phyloP scores from a whole-genome alignment of 176 grass and related monocot genomes.

The Themeda triandra region DNA sequence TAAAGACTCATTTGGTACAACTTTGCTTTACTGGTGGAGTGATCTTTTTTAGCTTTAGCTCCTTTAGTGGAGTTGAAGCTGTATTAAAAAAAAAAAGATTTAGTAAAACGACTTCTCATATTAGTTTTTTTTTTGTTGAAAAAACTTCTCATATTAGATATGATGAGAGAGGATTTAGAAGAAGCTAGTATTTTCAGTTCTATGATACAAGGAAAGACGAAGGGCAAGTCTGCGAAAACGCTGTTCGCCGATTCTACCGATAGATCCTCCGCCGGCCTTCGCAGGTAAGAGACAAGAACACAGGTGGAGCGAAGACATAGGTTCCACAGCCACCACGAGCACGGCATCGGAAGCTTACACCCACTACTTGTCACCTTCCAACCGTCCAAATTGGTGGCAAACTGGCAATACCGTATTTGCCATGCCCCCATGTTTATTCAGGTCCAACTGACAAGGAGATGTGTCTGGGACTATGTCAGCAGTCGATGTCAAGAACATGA shows the following conservation, averaged over 20 bases:
- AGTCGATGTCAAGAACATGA: background rate
- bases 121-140: too few species aligned
- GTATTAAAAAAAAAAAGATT: background rate
- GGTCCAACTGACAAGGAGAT: background rate
- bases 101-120: background rate
- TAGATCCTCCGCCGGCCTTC: slow-evolving; percentile 15
- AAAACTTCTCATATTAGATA: too few species aligned
- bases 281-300: slow-evolving; percentile 6
- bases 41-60: background rate
- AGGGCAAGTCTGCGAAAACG: background rate
- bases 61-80: too few species aligned
- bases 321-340: background rate
- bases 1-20: background rate
- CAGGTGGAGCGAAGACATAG: background rate
- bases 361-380: background rate
- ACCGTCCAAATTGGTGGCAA: slow-evolving; percentile 40
- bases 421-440: background rate
- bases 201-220: background rate
- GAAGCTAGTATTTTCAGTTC: too few species aligned
- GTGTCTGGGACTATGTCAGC: too few species aligned
- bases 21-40: background rate
- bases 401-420: background rate
- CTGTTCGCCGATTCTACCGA: background rate
- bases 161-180: too few species aligned
- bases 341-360: background rate